phyloP scores from a whole-genome alignment of 768 basidiomycete species.

The Mycena indigotica region DNA sequence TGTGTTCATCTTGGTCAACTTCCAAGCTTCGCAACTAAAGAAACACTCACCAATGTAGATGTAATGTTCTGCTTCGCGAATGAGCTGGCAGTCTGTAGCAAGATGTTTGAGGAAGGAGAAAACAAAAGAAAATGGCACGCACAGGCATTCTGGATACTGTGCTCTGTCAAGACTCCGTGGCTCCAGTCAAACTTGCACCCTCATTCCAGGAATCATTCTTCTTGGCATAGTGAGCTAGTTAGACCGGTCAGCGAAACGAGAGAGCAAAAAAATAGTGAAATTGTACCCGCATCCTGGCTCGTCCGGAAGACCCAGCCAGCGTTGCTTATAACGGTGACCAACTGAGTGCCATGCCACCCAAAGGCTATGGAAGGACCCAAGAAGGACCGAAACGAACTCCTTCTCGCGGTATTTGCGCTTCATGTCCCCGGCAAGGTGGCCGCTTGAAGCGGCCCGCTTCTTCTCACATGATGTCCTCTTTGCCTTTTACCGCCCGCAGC shows the following conservation, averaged over 20 bases:
- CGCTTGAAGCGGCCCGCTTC: too few species aligned
- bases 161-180: constrained; percentile 86
- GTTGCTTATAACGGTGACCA: constrained; percentile 63
- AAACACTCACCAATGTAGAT: constrained; percentile 84
- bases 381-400: background rate
- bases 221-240: constrained; percentile 4
- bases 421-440: constrained; percentile 85
- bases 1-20: constrained; percentile 32
- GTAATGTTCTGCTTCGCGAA: constrained; percentile 81
- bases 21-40: background rate
- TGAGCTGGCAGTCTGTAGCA: constrained; percentile 75
- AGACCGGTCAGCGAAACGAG: background rate
- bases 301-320: constrained; percentile 53
- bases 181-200: constrained; percentile 92
- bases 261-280: constrained; percentile 35
- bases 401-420: constrained; percentile 55
- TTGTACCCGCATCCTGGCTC: constrained; percentile 37
- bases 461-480: too few species aligned
- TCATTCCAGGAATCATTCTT: constrained; percentile 54
- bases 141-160: constrained; percentile 94
- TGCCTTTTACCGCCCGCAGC: too few species aligned
- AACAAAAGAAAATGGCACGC: constrained; percentile 35
- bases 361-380: background rate
- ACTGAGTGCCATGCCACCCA: constrained; percentile 55
- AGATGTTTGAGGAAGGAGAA: background rate